Evolutionary conservation across 108 stramenopile species (phyloP).

Genomic region (Nannochloropsis oceanica): DNA sequence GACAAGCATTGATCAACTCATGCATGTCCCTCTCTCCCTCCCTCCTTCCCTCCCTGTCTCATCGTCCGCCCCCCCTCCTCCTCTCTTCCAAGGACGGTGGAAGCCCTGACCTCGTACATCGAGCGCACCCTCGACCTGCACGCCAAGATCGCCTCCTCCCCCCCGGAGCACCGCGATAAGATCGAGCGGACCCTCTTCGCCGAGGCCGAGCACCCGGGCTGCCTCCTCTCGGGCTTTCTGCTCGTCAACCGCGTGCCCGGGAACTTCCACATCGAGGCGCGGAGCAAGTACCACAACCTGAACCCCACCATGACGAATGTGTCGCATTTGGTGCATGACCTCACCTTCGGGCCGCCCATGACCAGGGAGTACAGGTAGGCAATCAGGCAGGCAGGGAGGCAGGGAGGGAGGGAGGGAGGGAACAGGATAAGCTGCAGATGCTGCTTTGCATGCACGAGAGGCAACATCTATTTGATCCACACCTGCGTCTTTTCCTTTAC

Average conservation of each 20-base stretch:
- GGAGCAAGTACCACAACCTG: slow-evolving; percentile 71
- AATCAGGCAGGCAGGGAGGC: neutral
- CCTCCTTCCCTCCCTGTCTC: no score
- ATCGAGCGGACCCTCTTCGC: neutral
- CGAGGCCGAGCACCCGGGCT: slow-evolving; percentile 19
- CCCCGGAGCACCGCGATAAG: neutral
- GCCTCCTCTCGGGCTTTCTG: slow-evolving; percentile 21
- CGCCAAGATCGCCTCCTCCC: neutral
- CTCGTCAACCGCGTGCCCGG: slow-evolving; percentile 87
- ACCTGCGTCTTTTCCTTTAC: no score
- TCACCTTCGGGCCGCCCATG: slow-evolving; percentile 60
- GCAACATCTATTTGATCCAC: no score
- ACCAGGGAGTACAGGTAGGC: neutral
- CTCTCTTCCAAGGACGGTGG: neutral
- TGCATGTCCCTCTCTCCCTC: no score
- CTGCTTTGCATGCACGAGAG: no score
- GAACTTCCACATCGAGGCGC: slow-evolving; percentile 89
- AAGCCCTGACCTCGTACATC: neutral
- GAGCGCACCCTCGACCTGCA: neutral
- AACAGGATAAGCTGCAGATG: no score
- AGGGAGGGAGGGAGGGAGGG: no score
- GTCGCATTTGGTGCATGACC: slow-evolving; percentile 58
- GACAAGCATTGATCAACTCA: no score
- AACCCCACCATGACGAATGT: slow-evolving; percentile 66
- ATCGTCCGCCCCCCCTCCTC: no score